A percentile compares a stretch with the other conserved stretches of the same genome.
Conservation (phyloP, 1,284 basidiomycete species). For the Jaminaea rosea region DNA sequence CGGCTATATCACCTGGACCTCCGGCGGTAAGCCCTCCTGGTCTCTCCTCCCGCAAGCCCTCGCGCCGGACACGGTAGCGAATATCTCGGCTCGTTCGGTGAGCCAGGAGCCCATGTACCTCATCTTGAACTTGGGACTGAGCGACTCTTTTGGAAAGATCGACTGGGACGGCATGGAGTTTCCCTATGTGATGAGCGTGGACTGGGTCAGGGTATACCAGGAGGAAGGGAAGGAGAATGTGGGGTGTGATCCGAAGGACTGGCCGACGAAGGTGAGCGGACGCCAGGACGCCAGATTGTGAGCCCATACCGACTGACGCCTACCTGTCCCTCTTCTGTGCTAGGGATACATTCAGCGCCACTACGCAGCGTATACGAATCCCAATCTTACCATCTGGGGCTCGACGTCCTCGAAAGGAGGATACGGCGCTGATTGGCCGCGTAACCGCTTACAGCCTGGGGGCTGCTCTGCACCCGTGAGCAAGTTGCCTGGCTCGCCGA, state of each 20-base stretch:
- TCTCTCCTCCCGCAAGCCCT: conserved; percentile 51
- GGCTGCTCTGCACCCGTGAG: too few relatives aligned
- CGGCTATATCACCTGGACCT: conserved; percentile 25
- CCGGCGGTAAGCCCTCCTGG: conserved; percentile 16
- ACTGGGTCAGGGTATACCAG: conserved; percentile 24
- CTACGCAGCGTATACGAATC: conserved; percentile 36
- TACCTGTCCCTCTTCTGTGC: too few relatives aligned
- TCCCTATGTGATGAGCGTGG: background rate
- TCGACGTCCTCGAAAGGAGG: too few relatives aligned
- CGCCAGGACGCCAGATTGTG: too few relatives aligned
- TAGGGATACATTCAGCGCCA: conserved; percentile 44
- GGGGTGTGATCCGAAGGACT: conserved; percentile 48
- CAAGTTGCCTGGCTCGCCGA: too few relatives aligned
- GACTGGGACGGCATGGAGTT: background rate
- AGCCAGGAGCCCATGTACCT: conserved; percentile 52
- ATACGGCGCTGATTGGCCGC: background rate
- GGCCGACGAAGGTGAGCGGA: background rate
- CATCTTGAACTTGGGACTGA: conserved; percentile 34
- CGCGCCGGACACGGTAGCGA: conserved; percentile 2
- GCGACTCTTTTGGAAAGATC: conserved; percentile 15
- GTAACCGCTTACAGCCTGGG: too few relatives aligned
- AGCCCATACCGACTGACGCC: too few relatives aligned
- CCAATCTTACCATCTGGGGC: conserved; percentile 41
- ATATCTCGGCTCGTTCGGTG: conserved; percentile 54
- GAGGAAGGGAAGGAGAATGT: conserved; percentile 30